phyloP scores from a whole-genome alignment of 495 filamentous ascomycete genomes.

The Aspergillus saccharolyticus region DNA sequence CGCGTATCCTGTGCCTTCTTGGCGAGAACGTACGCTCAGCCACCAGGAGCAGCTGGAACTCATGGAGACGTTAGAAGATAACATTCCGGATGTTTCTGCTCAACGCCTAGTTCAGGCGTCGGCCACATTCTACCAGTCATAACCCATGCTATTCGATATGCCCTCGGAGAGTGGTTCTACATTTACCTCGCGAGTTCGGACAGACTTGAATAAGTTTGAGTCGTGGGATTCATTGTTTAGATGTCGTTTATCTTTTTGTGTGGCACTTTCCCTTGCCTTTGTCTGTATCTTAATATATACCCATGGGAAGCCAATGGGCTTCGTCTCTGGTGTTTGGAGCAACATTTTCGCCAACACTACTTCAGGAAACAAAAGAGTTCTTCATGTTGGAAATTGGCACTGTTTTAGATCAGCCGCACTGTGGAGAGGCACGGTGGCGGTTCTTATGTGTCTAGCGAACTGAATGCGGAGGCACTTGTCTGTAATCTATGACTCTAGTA shows the following conservation, averaged over 20 bases:
- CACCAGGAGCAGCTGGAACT: slow-evolving; percentile 68
- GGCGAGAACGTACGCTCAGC: slow-evolving; percentile 59
- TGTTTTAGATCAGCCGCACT: background rate
- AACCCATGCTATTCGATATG: background rate
- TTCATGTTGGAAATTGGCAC: background rate
- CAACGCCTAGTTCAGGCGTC: slow-evolving; percentile 50
- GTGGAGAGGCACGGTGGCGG: background rate
- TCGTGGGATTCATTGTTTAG: background rate
- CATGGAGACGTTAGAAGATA: slow-evolving; percentile 59
- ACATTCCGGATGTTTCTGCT: slow-evolving; percentile 50
- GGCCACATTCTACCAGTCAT: slow-evolving; percentile 53
- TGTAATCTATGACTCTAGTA: background rate
- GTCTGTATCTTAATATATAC: slow-evolving; percentile 10
- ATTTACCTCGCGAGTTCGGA: background rate
- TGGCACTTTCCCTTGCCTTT: background rate
- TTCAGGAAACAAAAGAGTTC: background rate
- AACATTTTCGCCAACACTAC: background rate
- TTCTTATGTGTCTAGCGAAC: background rate
- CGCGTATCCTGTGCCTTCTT: slow-evolving; percentile 37
- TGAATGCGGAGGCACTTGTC: background rate
- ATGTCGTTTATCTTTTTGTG: background rate
- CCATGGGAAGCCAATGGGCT: slow-evolving; percentile 9
- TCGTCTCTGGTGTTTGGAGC: slow-evolving; percentile 10
- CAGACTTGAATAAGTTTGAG: background rate
- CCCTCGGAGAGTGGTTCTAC: background rate